Percentiles rank a stretch among this genome's conserved stretches.
These are phyloP conservation scores for Echium plantagineum DNA, from an alignment of 257 asterid species.

Conservation along the genomic window DNA sequence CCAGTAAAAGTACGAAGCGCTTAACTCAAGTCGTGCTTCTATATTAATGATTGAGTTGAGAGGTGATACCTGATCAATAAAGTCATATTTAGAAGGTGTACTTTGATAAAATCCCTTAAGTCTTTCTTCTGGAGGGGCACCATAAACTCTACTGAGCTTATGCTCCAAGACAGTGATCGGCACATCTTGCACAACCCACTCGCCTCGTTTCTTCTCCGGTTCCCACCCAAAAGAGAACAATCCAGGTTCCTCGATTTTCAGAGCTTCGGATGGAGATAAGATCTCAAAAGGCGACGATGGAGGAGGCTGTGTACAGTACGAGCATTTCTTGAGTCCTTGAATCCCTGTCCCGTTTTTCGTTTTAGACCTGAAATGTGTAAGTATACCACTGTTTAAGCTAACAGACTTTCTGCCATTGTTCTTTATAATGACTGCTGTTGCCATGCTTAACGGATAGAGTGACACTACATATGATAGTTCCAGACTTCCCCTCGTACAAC, in stretches of 20 bases:
- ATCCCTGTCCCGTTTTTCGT: slow-evolving; percentile 48
- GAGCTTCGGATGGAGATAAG: slow-evolving; percentile 51
- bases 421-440: slow-evolving; percentile 63
- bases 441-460: slow-evolving; percentile 58
- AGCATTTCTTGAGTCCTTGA: slow-evolving; percentile 47
- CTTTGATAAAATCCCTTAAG: slow-evolving; percentile 33
- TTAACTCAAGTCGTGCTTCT: too few species aligned
- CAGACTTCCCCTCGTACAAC: slow-evolving; percentile 42
- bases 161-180: slow-evolving; percentile 56
- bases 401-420: slow-evolving; percentile 54
- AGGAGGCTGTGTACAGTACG: slow-evolving; percentile 66
- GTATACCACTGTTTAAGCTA: slow-evolving; percentile 36
- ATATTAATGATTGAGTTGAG: background rate
- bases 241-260: slow-evolving; percentile 53
- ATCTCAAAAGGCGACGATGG: slow-evolving; percentile 51
- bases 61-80: slow-evolving; percentile 57
- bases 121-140: slow-evolving; percentile 45
- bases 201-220: slow-evolving; percentile 54
- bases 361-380: slow-evolving; percentile 43
- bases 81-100: slow-evolving; percentile 61
- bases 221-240: slow-evolving; percentile 60
- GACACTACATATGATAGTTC: slow-evolving; percentile 55
- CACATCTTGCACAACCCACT: slow-evolving; percentile 60
- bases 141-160: slow-evolving; percentile 65
- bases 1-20: too few species aligned